Percentiles rank a stretch among this genome's conserved stretches.
These are phyloP conservation scores for Carpinus fangiana DNA, from an alignment of 306 rosid genomes.

Conservation along the genomic window DNA sequence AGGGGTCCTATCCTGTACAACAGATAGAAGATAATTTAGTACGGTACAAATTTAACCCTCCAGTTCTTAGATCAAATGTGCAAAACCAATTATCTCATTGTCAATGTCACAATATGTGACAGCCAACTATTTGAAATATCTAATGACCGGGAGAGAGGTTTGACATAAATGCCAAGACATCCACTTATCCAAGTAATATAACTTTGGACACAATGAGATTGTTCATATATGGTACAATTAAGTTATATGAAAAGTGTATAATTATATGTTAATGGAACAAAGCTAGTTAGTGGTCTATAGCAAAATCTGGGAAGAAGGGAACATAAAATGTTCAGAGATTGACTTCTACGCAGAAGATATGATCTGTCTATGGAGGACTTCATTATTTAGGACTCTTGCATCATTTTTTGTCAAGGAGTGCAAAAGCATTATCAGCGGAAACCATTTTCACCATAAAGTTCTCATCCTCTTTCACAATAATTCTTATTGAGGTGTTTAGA, in stretches of 20 bases:
- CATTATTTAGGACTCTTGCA: no score
- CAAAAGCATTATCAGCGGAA: no score
- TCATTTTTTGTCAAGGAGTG: no score
- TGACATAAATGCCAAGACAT: not conserved
- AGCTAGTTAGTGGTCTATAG: not conserved
- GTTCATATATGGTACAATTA: not conserved
- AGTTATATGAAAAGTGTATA: not conserved
- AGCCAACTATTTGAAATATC: not conserved
- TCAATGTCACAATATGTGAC: not conserved
- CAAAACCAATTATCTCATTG: not conserved
- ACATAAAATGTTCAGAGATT: not conserved
- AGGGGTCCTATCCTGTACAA: slow-evolving; percentile 69
- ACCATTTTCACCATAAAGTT: no score
- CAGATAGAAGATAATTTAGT: slow-evolving; percentile 10
- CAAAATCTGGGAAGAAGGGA: not conserved
- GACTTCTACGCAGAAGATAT: not conserved
- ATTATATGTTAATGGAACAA: not conserved
- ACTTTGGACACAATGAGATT: not conserved
- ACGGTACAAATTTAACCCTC: not conserved
- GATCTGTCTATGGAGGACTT: no score
- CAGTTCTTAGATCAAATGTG: not conserved
- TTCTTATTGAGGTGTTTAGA: no score
- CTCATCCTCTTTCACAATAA: no score
- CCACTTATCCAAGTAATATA: not conserved
- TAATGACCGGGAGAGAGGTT: not conserved